Conservation (phyloP, 441 rosid species). For the Lepidium campestre region DNA sequence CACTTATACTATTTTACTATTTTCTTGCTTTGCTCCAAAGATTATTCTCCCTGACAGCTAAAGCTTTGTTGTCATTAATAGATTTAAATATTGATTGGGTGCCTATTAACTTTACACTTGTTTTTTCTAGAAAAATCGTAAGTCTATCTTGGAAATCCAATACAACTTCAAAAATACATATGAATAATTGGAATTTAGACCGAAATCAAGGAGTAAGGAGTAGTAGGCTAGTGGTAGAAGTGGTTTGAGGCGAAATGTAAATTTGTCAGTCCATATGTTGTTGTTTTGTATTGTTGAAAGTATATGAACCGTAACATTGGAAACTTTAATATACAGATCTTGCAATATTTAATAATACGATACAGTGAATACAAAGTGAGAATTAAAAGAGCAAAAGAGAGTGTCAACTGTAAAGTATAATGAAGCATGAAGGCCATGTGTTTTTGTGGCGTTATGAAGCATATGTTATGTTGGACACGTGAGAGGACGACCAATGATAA, state of each 20-base stretch:
- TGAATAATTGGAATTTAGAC: no score
- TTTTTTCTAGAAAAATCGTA: neutral
- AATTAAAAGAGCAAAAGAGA: neutral
- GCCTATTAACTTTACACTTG: neutral
- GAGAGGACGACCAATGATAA: conserved; percentile 13
- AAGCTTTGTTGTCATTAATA: conserved; percentile 6
- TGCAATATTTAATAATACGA: neutral
- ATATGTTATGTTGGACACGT: conserved; percentile 16
- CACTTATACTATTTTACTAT: neutral
- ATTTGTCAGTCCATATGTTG: no score
- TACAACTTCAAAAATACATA: neutral
- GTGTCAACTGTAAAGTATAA: neutral
- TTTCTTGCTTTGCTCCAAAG: conserved; percentile 9
- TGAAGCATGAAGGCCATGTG: conserved; percentile 1
- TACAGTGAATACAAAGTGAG: conserved; percentile 14
- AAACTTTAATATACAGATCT: neutral
- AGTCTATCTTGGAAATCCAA: neutral
- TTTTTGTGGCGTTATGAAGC: neutral
- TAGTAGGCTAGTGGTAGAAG: no score
- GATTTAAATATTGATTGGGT: neutral
- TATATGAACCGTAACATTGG: neutral
- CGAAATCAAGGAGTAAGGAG: no score
- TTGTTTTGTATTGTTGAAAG: no score
- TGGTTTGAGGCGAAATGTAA: no score
- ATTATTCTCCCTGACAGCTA: conserved; percentile 14